Evolutionary conservation across 2,329 filamentous ascomycete genomes (phyloP).

Genomic region (Aspergillus hortae): DNA sequence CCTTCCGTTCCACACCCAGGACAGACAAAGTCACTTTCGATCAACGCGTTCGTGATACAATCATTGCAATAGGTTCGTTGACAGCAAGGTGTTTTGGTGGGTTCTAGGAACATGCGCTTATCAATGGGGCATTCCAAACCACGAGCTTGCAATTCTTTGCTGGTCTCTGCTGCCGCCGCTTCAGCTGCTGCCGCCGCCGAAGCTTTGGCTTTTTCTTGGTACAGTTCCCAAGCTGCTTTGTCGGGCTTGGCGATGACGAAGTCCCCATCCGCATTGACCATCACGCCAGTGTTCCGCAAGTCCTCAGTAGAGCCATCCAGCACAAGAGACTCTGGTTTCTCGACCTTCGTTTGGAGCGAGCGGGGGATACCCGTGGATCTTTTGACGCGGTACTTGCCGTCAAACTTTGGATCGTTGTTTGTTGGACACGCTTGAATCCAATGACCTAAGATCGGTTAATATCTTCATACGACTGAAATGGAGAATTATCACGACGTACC

Average conservation of each 20-base stretch:
- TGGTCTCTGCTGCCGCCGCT: constrained; percentile 70
- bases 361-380: constrained; percentile 94
- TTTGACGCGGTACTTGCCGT: constrained; percentile 89
- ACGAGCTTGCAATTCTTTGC: constrained; percentile 82
- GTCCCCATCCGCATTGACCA: constrained; percentile 96
- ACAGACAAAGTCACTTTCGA: constrained; percentile 96
- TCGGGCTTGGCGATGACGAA: constrained; percentile 96
- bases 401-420: constrained; percentile 96
- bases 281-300: constrained; percentile 79
- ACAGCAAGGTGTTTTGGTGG: constrained; percentile 99
- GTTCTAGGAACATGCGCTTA: constrained; percentile 96
- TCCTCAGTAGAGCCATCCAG: constrained; percentile 76
- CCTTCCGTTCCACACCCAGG: constrained; percentile 87
- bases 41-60: constrained; percentile 98
- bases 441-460: constrained; percentile 56
- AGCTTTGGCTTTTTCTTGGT: constrained; percentile 88
- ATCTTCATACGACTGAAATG: constrained; percentile 22
- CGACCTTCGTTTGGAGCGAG: constrained; percentile 91
- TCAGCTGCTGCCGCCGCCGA: constrained; percentile 78
- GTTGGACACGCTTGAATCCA: constrained; percentile 98
- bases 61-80: constrained; percentile 98
- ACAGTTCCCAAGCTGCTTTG: constrained; percentile 93
- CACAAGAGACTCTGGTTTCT: constrained; percentile 75
- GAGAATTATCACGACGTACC: constrained; percentile 41
- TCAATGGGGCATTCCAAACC: constrained; percentile 93